Percentiles rank a stretch among this genome's conserved stretches.
Conservation (phyloP, 1,284 basidiomycete genomes). For the Grifola frondosa region DNA sequence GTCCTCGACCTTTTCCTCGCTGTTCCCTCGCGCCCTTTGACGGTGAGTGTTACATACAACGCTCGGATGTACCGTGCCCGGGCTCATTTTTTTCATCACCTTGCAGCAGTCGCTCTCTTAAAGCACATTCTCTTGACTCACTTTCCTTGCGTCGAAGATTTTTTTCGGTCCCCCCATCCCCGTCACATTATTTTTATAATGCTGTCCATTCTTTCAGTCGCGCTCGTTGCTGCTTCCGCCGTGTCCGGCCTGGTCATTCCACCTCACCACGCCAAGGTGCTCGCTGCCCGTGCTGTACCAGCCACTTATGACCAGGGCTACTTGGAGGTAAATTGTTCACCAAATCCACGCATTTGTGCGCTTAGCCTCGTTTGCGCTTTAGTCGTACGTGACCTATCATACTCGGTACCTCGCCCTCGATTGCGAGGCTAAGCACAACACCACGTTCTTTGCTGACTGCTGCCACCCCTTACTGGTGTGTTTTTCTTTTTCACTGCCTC, state of each 20-base stretch:
- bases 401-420: conserved; percentile 57
- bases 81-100: conserved; percentile 8
- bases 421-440: conserved; percentile 61
- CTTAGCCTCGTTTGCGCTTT: neutral
- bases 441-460: conserved; percentile 64
- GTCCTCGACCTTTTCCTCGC: conserved; percentile 22
- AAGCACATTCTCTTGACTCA: conserved; percentile 25
- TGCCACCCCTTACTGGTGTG: conserved; percentile 55
- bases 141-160: conserved; percentile 29
- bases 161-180: conserved; percentile 16
- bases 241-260: conserved; percentile 48
- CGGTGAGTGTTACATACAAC: conserved; percentile 23
- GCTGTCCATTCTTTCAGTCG: conserved; percentile 48
- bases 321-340: conserved; percentile 31
- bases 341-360: too few species aligned
- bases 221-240: conserved; percentile 44
- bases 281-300: conserved; percentile 33
- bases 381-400: conserved; percentile 66
- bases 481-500: neutral
- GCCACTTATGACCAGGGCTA: conserved; percentile 40
- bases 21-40: conserved; percentile 28
- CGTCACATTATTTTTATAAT: conserved; percentile 35
- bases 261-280: conserved; percentile 30
- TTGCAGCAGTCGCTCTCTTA: conserved; percentile 29
- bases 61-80: conserved; percentile 9